Conservation (phyloP, 345 rosid genomes). For the Garcia nutans region DNA sequence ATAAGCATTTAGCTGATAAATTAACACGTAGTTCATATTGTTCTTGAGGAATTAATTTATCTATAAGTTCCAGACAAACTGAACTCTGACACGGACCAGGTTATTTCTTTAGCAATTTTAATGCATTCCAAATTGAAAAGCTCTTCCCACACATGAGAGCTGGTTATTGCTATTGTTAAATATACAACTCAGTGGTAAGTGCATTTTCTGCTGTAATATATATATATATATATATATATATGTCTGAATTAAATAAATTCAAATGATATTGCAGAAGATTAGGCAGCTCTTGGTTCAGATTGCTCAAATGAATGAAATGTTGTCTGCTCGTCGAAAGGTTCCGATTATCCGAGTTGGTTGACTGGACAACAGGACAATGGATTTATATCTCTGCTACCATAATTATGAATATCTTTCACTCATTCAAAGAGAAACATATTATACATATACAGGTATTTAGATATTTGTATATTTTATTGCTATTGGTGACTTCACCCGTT, state of each 20-base stretch:
- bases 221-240: too few relatives aligned
- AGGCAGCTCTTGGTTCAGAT: constrained; percentile 42
- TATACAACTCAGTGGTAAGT: too few relatives aligned
- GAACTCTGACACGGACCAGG: too few relatives aligned
- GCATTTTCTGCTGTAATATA: too few relatives aligned
- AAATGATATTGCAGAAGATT: constrained; percentile 41
- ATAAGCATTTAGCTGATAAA: too few relatives aligned
- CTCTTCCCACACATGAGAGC: too few relatives aligned
- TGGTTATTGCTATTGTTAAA: too few relatives aligned
- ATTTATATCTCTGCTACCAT: not conserved
- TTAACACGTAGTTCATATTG: too few relatives aligned
- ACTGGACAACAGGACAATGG: not conserved
- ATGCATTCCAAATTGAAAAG: too few relatives aligned
- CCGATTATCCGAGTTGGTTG: constrained; percentile 42
- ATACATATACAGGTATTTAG: not conserved
- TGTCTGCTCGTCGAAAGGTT: constrained; percentile 38
- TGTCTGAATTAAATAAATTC: not conserved
- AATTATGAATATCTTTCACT: not conserved
- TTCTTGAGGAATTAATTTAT: too few relatives aligned
- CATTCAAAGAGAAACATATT: not conserved
- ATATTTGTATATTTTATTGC: not conserved
- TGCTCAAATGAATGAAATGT: constrained; percentile 37
- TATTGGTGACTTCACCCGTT: not conserved
- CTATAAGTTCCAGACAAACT: too few relatives aligned
- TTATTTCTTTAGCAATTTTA: too few relatives aligned